These are phyloP conservation scores for Sordaria brevicollis DNA, from an alignment of 495 filamentous ascomycete species.

Conservation along the genomic window DNA sequence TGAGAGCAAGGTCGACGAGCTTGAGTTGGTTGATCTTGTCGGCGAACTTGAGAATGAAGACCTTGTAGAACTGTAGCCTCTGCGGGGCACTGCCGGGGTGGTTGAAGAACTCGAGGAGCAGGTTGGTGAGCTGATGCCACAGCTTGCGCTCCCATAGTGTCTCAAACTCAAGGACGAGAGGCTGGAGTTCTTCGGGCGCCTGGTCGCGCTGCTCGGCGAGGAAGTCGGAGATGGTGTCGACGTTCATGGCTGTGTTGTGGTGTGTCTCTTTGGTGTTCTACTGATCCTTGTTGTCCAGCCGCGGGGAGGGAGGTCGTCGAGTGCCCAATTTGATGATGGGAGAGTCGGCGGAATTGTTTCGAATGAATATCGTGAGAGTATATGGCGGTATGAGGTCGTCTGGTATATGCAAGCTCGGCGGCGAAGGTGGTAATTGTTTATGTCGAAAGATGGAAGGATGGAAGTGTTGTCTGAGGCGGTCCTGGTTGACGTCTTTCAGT, in stretches of 20 bases:
- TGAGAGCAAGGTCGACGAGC: conserved; percentile 81
- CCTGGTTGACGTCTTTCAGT: neutral
- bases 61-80: conserved; percentile 81
- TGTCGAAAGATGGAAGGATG: neutral
- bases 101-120: conserved; percentile 82
- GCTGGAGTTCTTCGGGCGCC: conserved; percentile 78
- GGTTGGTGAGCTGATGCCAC: conserved; percentile 96
- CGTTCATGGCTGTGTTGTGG: conserved; percentile 46
- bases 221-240: conserved; percentile 83
- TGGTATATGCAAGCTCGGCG: neutral
- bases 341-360: neutral
- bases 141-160: conserved; percentile 97
- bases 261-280: neutral
- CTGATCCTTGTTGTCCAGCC: neutral
- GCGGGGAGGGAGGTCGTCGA: neutral
- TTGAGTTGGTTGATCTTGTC: conserved; percentile 99
- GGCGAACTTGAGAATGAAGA: conserved; percentile 90
- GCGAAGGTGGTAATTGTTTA: neutral
- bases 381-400: neutral
- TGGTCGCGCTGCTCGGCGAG: conserved; percentile 77
- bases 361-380: neutral
- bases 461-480: neutral
- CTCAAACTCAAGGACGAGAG: conserved; percentile 84
- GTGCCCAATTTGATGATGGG: neutral
- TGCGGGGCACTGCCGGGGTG: conserved; percentile 68